Evolutionary conservation across 441 rosid species (phyloP), one percentile per base, ranked within the genome.

Genomic region (Populus tomentosa): DNA sequence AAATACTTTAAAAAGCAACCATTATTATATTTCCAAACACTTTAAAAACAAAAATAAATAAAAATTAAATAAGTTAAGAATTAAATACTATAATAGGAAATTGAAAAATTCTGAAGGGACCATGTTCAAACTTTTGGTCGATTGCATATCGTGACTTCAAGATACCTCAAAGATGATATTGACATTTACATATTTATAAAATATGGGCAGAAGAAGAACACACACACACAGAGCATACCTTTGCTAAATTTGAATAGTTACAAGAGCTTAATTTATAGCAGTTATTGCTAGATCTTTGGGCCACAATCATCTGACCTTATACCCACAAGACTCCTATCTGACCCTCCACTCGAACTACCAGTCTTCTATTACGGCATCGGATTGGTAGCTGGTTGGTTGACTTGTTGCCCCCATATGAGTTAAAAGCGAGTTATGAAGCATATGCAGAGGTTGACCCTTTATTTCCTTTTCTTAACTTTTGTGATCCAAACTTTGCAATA

Each of bases 321-420:
- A n/a, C n/a, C n/a, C n/a, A n/a, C 42, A 14, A 2, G 56, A 38
- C n/a, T 33, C 7, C 0, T 59, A 35, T 65, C 33, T 36, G 67
- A 68, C 70, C 50, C 36, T 79, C 63, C 77, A 67, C 64, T 23
- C 23, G 30, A 78, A 30, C 82, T 76, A 76, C 69, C 82, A 73
- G 79, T 76, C 84, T 14, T 16, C 46, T 5, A 18, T 2, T 1
- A 30, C 59, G 64, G 9, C 30, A 11, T 70, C 68, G 62, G 84
- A 83, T 80, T 69, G 86, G 73, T 66, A 80, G 86, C 72, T 80
- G 72, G 71, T 73, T 78, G 80, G 71, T 78, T 78, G 80, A 73
- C 76, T 64, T 69, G 67, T 10, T 59, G 67, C 38, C n/a, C 74
- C 8, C 61, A 13, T 2, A 11, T 42, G 10, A 42, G 16, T 35